phyloP scores from a whole-genome alignment of 2,329 filamentous ascomycete genomes.

The Amphichorda felina region DNA sequence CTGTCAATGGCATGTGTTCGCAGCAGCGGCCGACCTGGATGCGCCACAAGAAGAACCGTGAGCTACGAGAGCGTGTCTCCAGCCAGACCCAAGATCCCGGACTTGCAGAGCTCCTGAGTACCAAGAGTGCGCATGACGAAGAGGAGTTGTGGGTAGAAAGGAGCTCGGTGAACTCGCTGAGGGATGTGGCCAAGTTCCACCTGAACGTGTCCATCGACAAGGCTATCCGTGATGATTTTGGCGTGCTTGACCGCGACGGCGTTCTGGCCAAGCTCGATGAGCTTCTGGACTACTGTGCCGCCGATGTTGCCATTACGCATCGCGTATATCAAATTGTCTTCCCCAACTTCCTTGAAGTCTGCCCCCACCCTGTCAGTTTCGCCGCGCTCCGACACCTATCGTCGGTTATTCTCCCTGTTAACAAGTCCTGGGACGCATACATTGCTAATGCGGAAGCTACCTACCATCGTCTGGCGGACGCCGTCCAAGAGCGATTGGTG shows the following conservation, averaged over 20 bases:
- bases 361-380: conserved; percentile 95
- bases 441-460: conserved; percentile 73
- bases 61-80: conserved; percentile 69
- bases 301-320: conserved; percentile 87
- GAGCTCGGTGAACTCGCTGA: conserved; percentile 88
- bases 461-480: conserved; percentile 64
- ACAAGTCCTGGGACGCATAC: conserved; percentile 80
- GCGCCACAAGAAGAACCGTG: conserved; percentile 85
- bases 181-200: conserved; percentile 94
- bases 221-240: conserved; percentile 73
- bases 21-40: conserved; percentile 94
- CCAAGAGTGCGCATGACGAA: conserved; percentile 65
- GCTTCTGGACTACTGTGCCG: conserved; percentile 86
- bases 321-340: conserved; percentile 91
- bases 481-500: conserved; percentile 65
- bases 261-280: conserved; percentile 64
- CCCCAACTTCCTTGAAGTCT: conserved; percentile 76
- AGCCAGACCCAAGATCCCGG: conserved; percentile 60
- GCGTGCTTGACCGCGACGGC: conserved; percentile 61
- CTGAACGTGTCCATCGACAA: conserved; percentile 89
- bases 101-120: conserved; percentile 58
- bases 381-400: conserved; percentile 88
- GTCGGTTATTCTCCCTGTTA: conserved; percentile 81
- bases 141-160: conserved; percentile 92
- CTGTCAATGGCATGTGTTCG: conserved; percentile 98